Conservation (phyloP, 2,329 filamentous ascomycete species). For the Talaromyces rugulosus region DNA sequence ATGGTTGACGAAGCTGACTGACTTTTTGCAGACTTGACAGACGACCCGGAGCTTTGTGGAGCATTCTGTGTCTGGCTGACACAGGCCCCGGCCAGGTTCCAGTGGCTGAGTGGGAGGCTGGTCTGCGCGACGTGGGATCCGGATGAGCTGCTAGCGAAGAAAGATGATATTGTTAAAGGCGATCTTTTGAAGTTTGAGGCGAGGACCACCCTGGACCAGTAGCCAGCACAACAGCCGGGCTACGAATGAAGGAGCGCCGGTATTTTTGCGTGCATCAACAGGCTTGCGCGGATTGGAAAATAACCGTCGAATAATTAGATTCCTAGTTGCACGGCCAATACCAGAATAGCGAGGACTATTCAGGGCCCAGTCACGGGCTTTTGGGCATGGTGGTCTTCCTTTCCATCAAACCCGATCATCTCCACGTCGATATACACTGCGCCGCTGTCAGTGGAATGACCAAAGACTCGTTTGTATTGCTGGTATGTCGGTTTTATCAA, state of each 20-base stretch:
- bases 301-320: not conserved
- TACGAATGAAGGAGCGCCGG: not conserved
- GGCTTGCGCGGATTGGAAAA: not conserved
- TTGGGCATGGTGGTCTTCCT: not conserved
- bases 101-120: slow-evolving; percentile 43
- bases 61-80: slow-evolving; percentile 18
- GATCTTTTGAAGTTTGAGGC: slow-evolving; percentile 17
- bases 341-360: not conserved
- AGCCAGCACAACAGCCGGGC: not conserved
- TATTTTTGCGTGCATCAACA: not conserved
- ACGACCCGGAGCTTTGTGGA: slow-evolving; percentile 19
- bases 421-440: too few relatives aligned
- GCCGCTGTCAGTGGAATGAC: too few relatives aligned
- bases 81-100: slow-evolving; percentile 19
- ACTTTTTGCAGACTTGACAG: slow-evolving; percentile 14
- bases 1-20: not conserved
- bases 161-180: slow-evolving; percentile 36
- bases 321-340: too few relatives aligned
- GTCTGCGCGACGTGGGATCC: slow-evolving; percentile 45
- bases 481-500: too few relatives aligned
- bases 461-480: too few relatives aligned
- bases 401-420: too few relatives aligned
- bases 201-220: slow-evolving; percentile 6
- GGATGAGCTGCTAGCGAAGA: slow-evolving; percentile 37
- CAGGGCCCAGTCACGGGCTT: not conserved